Base-by-base conservation (phyloP, 2,329 filamentous ascomycete species). In the Periglandula ipomoeae region DNA sequence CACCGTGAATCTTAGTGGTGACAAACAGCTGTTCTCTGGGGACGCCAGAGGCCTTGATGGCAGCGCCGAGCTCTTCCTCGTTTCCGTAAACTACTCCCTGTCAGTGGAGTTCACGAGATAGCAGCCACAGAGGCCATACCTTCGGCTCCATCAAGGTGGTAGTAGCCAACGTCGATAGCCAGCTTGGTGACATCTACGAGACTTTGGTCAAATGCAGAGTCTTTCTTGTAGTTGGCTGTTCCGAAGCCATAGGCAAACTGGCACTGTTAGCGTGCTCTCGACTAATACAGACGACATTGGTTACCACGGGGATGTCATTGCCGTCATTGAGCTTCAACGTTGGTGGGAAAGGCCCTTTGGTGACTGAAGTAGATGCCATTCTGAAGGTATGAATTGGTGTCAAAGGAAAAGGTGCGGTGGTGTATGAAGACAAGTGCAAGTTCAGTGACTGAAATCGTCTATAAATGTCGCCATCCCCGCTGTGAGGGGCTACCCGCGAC, bases 91-190 rank as follows among this genome's bases (percentile, higher is more conserved):
- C 78, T 81, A n/a, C 3, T 23, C 7, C 7, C n/a, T 30, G 39
- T 46, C 22, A 50, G n/a, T n/a, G n/a, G n/a, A n/a, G n/a, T n/a
- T n/a, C n/a, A n/a, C n/a, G n/a, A n/a, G n/a, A n/a, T n/a, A n/a
- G n/a, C n/a, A n/a, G n/a, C n/a, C 20, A 9, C n/a, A 5, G 13
- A 1, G n/a, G 23, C 54, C 66, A 50, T 61, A 82, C 82, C 68
- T 70, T 90, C 82, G 19, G 87, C 87, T 39, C 85, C 80, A 62
- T 91, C 87, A 3, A 90, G 72, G 59, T 90, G 85, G 50, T 74
- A 73, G 63, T 82, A 89, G 22, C 84, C 85, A n/a, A 79, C 65
- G 48, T 78, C 75, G 57, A 89, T 83, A 27, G 86, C 85, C 54
- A 68, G 74, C 49, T 84, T 76, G 38, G 74, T 73, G 46, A 68